Percentiles rank a stretch among this genome's conserved stretches.
Conservation (phyloP, 1,139 yeast genomes). For the Pichia inconspicua region DNA sequence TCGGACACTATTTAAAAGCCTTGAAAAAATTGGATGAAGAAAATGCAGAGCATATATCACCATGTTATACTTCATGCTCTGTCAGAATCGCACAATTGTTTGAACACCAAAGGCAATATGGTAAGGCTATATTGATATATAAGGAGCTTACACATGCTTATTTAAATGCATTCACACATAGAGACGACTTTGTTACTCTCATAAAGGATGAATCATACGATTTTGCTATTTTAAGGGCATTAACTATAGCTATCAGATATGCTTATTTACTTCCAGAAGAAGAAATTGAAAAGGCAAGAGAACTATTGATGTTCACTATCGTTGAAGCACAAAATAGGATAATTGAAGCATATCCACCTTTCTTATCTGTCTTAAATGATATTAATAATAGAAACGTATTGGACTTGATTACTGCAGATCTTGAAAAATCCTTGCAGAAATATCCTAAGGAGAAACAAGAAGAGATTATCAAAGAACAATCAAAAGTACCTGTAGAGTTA, state of each 20-base stretch:
- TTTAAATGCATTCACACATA: conserved; percentile 11
- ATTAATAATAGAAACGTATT: conserved; percentile 20
- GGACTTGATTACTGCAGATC: conserved; percentile 16
- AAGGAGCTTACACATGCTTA: conserved; percentile 15
- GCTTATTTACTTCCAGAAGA: conserved; percentile 18
- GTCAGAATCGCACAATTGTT: conserved; percentile 79
- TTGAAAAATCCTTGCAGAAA: conserved; percentile 10
- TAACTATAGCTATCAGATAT: conserved; percentile 20
- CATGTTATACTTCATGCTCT: conserved; percentile 77
- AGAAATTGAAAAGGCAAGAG: conserved; percentile 17
- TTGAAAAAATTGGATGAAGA: conserved; percentile 21
- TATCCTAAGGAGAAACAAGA: conserved; percentile 10
- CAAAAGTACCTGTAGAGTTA: conserved; percentile 18
- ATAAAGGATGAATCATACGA: conserved; percentile 10
- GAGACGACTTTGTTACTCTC: conserved; percentile 12
- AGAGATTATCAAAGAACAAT: conserved; percentile 13
- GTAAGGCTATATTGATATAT: conserved; percentile 23
- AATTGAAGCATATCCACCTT: conserved; percentile 21
- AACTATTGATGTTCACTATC: conserved; percentile 18
- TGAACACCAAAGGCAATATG: conserved; percentile 23
- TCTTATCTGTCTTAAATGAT: conserved; percentile 19
- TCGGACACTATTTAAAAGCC: conserved; percentile 16
- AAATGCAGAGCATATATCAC: conserved; percentile 45
- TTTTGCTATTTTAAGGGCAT: conserved; percentile 18
- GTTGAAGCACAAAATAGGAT: conserved; percentile 21